These are phyloP conservation scores for Yamadazyma kanchanaburiensis DNA, from an alignment of 1,139 yeast species.

Conservation along the genomic window DNA sequence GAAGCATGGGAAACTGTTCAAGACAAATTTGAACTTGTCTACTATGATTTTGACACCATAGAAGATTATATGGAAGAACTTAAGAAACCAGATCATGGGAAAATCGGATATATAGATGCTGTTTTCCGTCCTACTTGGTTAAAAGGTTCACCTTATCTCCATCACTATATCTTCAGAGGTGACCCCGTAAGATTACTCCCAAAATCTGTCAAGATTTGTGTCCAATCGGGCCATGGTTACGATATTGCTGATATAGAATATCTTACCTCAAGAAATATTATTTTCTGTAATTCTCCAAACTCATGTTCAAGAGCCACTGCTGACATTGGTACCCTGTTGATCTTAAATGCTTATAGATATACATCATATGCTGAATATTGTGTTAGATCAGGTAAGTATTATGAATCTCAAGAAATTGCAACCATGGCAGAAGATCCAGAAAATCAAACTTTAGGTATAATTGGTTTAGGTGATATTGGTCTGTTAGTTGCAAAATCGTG, in stretches of 20 bases:
- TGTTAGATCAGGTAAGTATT: conserved; percentile 25
- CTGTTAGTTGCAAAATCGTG: conserved; percentile 28
- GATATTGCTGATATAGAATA: conserved; percentile 33
- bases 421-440: conserved; percentile 24
- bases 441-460: conserved; percentile 30
- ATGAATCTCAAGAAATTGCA: conserved; percentile 22
- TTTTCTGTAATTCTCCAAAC: conserved; percentile 33
- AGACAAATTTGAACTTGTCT: conserved; percentile 26
- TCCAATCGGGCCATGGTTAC: conserved; percentile 33
- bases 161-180: conserved; percentile 26
- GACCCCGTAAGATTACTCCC: conserved; percentile 27
- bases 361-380: conserved; percentile 31
- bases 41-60: conserved; percentile 25
- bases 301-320: conserved; percentile 35
- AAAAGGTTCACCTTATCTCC: conserved; percentile 28
- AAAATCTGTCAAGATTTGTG: conserved; percentile 19
- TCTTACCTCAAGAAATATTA: conserved; percentile 23
- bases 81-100: conserved; percentile 26
- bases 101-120: conserved; percentile 27
- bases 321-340: conserved; percentile 27
- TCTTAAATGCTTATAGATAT: conserved; percentile 25
- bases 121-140: conserved; percentile 33
- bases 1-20: conserved; percentile 27
- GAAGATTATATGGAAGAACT: conserved; percentile 28
- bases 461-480: conserved; percentile 37